Conservation (phyloP, 2,329 filamentous ascomycete genomes). For the Claviceps citrina region DNA sequence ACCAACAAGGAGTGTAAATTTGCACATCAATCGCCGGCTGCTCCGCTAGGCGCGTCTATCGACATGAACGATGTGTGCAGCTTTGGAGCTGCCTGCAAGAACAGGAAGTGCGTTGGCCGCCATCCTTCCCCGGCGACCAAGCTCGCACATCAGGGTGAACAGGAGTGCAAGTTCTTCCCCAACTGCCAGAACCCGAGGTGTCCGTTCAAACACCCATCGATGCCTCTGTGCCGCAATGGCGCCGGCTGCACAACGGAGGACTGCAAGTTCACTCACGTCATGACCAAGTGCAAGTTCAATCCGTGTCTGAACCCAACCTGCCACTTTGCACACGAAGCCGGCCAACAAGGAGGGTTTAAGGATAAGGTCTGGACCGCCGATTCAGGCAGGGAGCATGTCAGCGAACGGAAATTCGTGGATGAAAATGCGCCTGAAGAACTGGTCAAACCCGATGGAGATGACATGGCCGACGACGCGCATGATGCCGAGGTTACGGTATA, state of each 20-base stretch:
- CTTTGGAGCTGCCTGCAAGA: slow-evolving; percentile 87
- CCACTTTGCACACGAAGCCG: slow-evolving; percentile 78
- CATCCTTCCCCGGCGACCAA: slow-evolving; percentile 84
- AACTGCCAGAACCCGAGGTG: slow-evolving; percentile 82
- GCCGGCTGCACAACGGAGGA: slow-evolving; percentile 65
- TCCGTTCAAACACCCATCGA: slow-evolving; percentile 74
- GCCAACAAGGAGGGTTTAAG: slow-evolving; percentile 69
- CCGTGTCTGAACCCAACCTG: slow-evolving; percentile 85
- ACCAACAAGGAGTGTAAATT: slow-evolving; percentile 82
- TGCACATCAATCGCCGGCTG: slow-evolving; percentile 85
- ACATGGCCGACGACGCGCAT: slow-evolving; percentile 23
- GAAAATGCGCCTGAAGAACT: slow-evolving; percentile 54
- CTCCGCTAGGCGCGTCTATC: slow-evolving; percentile 58
- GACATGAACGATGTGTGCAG: slow-evolving; percentile 69
- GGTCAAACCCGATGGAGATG: slow-evolving; percentile 42
- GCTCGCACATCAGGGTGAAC: slow-evolving; percentile 61
- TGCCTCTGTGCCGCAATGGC: slow-evolving; percentile 81
- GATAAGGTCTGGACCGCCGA: slow-evolving; percentile 84
- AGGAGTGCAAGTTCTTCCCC: slow-evolving; percentile 81
- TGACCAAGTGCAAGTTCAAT: slow-evolving; percentile 75
- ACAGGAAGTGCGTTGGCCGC: slow-evolving; percentile 78
- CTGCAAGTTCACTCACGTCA: slow-evolving; percentile 83
- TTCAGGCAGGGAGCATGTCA: slow-evolving; percentile 48
- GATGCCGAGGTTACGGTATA: slow-evolving; percentile 24
- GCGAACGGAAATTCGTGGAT: slow-evolving; percentile 76